Conservation (phyloP, 2,329 filamentous ascomycete species). For the Aspergillus fumigatiaffinis region DNA sequence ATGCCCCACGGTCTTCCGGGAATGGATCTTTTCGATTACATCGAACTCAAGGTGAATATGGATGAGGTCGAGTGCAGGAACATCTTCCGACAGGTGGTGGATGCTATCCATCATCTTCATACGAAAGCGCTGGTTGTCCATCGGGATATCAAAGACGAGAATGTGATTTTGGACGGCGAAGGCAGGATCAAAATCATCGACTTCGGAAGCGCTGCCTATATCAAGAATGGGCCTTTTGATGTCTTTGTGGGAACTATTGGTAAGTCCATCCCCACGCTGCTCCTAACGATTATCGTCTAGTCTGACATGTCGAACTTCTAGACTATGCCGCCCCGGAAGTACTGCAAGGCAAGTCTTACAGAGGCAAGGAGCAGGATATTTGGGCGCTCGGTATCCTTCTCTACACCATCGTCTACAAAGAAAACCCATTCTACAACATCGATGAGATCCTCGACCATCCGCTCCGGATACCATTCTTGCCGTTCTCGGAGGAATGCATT, state of each 20-base stretch:
- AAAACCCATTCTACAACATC: constrained; percentile 98
- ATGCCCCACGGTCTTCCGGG: constrained; percentile 88
- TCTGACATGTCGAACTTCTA: constrained; percentile 36
- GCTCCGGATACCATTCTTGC: constrained; percentile 71
- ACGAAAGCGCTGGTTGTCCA: constrained; percentile 89
- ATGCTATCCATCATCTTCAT: constrained; percentile 86
- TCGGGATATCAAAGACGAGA: constrained; percentile 98
- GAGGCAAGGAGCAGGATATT: constrained; percentile 95
- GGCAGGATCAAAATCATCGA: constrained; percentile 96
- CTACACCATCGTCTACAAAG: constrained; percentile 99
- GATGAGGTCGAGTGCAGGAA: constrained; percentile 88
- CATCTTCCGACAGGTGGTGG: constrained; percentile 91
- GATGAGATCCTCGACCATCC: constrained; percentile 99
- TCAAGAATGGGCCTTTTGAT: constrained; percentile 97
- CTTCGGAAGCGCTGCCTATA: constrained; percentile 96
- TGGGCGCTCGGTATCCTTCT: constrained; percentile 96
- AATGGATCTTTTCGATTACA: constrained; percentile 99
- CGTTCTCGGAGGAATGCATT: constrained; percentile 76
- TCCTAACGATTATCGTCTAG: constrained; percentile 1
- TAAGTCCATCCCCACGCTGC: constrained; percentile 45
- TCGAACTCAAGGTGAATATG: constrained; percentile 94
- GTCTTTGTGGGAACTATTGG: constrained; percentile 98
- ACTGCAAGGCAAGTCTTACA: constrained; percentile 83
- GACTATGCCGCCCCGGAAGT: constrained; percentile 99
- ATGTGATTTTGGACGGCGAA: constrained; percentile 92